Percentiles rank a stretch among this genome's conserved stretches.
These are phyloP conservation scores for Chrysophaeum taylorii DNA, from an alignment of 352 stramenopile genomes.

Conservation along the genomic window DNA sequence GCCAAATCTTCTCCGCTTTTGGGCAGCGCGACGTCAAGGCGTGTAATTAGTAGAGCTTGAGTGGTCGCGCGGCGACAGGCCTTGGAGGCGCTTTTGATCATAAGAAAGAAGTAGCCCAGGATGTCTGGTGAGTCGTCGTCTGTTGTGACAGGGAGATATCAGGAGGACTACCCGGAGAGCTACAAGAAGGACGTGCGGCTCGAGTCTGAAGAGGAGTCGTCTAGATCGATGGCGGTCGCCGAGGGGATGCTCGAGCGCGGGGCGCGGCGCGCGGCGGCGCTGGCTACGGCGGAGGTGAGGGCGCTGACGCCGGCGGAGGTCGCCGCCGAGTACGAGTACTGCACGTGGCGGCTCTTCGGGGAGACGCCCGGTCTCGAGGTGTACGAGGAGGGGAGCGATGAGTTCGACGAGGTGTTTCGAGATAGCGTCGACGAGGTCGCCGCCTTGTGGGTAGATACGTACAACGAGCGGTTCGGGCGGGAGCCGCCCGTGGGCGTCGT, in stretches of 20 bases:
- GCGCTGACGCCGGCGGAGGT: not conserved
- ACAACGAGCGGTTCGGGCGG: not conserved
- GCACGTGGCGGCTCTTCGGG: not conserved
- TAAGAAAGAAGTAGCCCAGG: too few relatives aligned
- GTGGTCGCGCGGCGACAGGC: too few relatives aligned
- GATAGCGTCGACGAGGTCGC: not conserved
- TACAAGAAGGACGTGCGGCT: not conserved
- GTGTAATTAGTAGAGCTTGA: too few relatives aligned
- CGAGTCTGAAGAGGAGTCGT: not conserved
- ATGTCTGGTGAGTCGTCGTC: too few relatives aligned
- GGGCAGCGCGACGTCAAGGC: too few relatives aligned
- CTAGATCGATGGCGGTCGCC: too few relatives aligned
- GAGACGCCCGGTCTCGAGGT: not conserved
- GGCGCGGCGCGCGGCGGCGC: not conserved
- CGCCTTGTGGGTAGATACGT: not conserved
- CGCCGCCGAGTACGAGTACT: not conserved
- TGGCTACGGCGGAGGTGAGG: not conserved
- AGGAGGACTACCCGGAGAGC: conserved; percentile 3
- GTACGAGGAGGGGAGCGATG: not conserved
- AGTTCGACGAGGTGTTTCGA: not conserved
- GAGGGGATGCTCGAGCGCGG: too few relatives aligned
- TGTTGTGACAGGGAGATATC: not conserved
- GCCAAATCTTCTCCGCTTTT: too few relatives aligned
- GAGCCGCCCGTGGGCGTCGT: not conserved
- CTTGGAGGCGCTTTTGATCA: too few relatives aligned